Percentiles rank a stretch among this genome's conserved stretches.
Conservation (phyloP, 352 stramenopile genomes). For the Pythium periplocum region DNA sequence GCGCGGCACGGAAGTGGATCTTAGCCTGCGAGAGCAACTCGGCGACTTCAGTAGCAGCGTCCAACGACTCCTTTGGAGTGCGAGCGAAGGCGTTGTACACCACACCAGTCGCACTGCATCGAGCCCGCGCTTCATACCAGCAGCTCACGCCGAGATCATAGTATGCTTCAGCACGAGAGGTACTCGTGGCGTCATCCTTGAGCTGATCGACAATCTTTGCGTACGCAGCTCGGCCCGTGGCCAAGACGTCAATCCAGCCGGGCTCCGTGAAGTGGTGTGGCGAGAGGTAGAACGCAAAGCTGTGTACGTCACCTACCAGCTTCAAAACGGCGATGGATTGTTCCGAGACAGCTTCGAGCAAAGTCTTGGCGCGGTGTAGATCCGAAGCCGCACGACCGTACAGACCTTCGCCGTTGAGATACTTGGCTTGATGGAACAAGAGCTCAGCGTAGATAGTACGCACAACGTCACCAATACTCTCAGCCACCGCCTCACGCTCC, state of each 20-base stretch:
- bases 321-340: constrained; percentile 26
- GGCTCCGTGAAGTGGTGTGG: constrained; percentile 45
- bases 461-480: constrained; percentile 28
- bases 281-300: constrained; percentile 80
- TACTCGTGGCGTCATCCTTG: constrained; percentile 5
- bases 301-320: constrained; percentile 75
- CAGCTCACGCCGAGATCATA: constrained; percentile 71
- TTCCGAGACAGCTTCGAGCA: background rate
- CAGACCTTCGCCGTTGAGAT: constrained; percentile 62
- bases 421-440: constrained; percentile 76
- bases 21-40: constrained; percentile 28
- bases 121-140: constrained; percentile 73
- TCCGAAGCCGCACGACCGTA: constrained; percentile 65
- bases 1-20: constrained; percentile 37
- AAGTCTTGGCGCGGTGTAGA: constrained; percentile 31
- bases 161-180: constrained; percentile 31
- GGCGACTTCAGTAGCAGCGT: constrained; percentile 11
- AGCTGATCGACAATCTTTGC: constrained; percentile 23
- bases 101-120: constrained; percentile 27
- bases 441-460: constrained; percentile 60
- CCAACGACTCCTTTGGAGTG: background rate
- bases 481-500: constrained; percentile 3
- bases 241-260: constrained; percentile 64
- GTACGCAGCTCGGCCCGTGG: constrained; percentile 49
- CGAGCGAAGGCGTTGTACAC: constrained; percentile 36